phyloP scores from a whole-genome alignment of 2,329 filamentous ascomycete species.

The Alternaria novae-zelandiae region DNA sequence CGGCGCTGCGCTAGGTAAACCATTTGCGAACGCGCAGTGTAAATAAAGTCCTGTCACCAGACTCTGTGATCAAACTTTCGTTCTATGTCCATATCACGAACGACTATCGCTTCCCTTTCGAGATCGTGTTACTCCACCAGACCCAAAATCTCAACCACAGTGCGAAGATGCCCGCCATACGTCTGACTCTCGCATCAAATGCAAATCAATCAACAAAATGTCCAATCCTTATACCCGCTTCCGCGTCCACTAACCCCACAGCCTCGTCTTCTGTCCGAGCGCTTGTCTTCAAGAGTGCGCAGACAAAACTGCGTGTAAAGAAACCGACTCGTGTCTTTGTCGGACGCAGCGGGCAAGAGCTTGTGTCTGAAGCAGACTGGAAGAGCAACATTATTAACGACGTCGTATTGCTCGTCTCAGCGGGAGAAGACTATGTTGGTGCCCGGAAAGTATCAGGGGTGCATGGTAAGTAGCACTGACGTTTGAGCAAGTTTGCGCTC shows the following conservation, averaged over 20 bases:
- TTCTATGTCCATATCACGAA: too few species aligned
- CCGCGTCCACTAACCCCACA: constrained; percentile 21
- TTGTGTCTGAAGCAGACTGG: constrained; percentile 38
- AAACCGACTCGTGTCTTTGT: constrained; percentile 37
- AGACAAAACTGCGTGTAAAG: constrained; percentile 41
- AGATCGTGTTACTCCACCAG: neutral
- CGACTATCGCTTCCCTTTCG: neutral
- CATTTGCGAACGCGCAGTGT: neutral
- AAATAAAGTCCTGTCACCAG: neutral
- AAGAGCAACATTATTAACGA: constrained; percentile 30
- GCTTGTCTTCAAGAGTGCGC: constrained; percentile 38
- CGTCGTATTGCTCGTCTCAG: constrained; percentile 35
- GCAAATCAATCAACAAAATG: constrained; percentile 37
- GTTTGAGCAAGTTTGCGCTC: constrained; percentile 33
- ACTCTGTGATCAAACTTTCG: too few species aligned
- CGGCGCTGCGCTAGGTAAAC: constrained; percentile 2
- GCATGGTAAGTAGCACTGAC: constrained; percentile 21
- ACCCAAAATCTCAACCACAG: neutral
- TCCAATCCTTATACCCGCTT: constrained; percentile 33
- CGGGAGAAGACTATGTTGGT: constrained; percentile 44
- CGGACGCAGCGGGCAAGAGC: constrained; percentile 33
- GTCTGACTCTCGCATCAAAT: constrained; percentile 43
- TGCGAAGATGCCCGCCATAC: constrained; percentile 23
- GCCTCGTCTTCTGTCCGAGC: constrained; percentile 24
- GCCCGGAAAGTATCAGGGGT: constrained; percentile 22